Evolutionary conservation across 1,284 basidiomycete species (phyloP), one percentile per base, ranked within the genome.

Genomic region (Crepidotus sp.): DNA sequence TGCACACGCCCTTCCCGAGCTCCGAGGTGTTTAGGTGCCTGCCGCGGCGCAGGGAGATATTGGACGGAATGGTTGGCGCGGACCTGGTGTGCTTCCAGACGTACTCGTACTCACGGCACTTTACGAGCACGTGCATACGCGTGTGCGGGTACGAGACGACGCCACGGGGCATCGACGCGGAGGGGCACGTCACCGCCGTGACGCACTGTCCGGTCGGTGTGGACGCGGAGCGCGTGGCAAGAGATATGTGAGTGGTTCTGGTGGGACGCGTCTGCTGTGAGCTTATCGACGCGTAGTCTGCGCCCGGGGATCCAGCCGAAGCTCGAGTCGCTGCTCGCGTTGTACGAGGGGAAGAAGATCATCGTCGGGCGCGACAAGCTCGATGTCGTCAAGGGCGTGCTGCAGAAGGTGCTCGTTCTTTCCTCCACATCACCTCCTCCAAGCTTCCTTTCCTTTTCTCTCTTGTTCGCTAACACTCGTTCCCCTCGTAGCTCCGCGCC

Each of bases 331-430:
- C 74, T 98, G 1, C 73, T 81, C 29, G 73, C 82, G 26, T 67
- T 98, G 36, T 99, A 99, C 66, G 82, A 89, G 56, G 92, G 88
- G 56, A 98, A 97, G 75, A 98, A 98, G 76, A 97, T 99, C 59
- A 93, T 99, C 48, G 87, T 99, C 22, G 95, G 93, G 10, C 76
- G 96, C n/a, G 95, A 99, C 66, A 99, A 99, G 71, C 77, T 98
- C 31, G 96, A 99, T 59, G 90, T 94, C 11, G 94, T 97, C 55
- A 97, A 97, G 68, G 95, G 95, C 44, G 91, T 99, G 19, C 71
- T 97, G 52, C 95, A 98, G 68, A 98, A 98, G 77, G 83, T 80
- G 39, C 21, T n/a, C n/a, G n/a, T n/a, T n/a, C n/a, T n/a, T n/a
- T n/a, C n/a, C n/a, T n/a, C n/a, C n/a, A n/a, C n/a, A n/a, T n/a